Percentiles rank a stretch among this genome's conserved stretches.
Conservation (phyloP, 306 rosid genomes). For the Canavalia gladiata region DNA sequence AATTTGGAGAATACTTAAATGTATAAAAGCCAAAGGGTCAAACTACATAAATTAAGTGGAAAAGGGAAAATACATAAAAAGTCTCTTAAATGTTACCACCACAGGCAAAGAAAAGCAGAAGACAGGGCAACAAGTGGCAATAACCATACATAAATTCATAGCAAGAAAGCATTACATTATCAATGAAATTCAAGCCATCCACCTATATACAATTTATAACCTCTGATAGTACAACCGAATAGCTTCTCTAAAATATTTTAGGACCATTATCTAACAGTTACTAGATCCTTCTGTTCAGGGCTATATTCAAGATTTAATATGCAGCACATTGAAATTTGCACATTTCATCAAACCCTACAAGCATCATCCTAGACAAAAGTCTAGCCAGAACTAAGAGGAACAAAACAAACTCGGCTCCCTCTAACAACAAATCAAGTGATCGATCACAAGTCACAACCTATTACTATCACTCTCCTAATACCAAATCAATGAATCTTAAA, state of each 20-base stretch:
- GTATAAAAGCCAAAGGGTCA: neutral
- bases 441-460: neutral
- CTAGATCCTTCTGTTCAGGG: neutral
- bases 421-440: neutral
- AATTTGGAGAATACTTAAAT: neutral
- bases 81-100: neutral
- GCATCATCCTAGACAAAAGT: neutral
- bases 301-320: neutral
- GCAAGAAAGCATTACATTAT: conserved; percentile 38
- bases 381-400: conserved; percentile 11
- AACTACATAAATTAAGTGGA: neutral
- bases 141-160: conserved; percentile 7
- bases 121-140: neutral
- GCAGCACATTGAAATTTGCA: conserved; percentile 11
- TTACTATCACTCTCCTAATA: neutral
- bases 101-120: neutral
- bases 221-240: neutral
- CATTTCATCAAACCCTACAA: conserved; percentile 24
- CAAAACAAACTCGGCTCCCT: neutral
- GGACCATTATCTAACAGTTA: neutral
- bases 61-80: neutral
- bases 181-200: conserved; percentile 25
- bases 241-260: conserved; percentile 1
- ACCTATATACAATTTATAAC: neutral
- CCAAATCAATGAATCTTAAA: neutral